Conservation (phyloP, 75 land plant genomes). For the Cunninghamia lanceolata region DNA sequence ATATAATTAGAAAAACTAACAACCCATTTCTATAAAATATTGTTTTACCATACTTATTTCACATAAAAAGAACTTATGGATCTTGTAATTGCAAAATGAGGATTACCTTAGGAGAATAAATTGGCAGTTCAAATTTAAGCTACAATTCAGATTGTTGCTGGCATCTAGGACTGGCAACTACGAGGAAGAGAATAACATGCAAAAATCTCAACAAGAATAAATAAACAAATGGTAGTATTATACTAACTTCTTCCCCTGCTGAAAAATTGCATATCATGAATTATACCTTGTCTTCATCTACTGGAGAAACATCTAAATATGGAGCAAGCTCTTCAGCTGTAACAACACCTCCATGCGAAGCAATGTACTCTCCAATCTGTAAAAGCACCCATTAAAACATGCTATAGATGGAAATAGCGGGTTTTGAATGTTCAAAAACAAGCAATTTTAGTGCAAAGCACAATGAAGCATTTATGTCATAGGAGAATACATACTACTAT, state of each 20-base stretch:
- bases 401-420: background rate
- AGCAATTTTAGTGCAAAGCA: background rate
- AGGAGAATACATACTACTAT: background rate
- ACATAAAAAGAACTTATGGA: background rate
- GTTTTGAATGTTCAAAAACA: background rate
- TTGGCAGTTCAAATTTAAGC: background rate
- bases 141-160: background rate
- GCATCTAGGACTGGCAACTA: background rate
- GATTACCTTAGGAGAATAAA: too few species aligned
- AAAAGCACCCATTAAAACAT: slow-evolving; percentile 3
- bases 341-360: slow-evolving; percentile 92
- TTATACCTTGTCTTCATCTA: slow-evolving; percentile 26
- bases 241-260: background rate
- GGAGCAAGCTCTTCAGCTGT: slow-evolving; percentile 99
- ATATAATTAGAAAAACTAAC: background rate
- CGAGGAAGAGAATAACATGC: background rate
- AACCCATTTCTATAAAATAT: background rate
- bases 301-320: slow-evolving; percentile 68
- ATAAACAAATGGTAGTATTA: background rate
- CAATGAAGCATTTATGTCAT: background rate
- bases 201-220: background rate
- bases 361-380: slow-evolving; percentile 91
- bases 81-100: background rate
- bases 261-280: background rate
- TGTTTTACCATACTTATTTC: background rate